phyloP scores from a whole-genome alignment of 1,139 yeast genomes.

The Blastobotrys raffinosifermentans region DNA sequence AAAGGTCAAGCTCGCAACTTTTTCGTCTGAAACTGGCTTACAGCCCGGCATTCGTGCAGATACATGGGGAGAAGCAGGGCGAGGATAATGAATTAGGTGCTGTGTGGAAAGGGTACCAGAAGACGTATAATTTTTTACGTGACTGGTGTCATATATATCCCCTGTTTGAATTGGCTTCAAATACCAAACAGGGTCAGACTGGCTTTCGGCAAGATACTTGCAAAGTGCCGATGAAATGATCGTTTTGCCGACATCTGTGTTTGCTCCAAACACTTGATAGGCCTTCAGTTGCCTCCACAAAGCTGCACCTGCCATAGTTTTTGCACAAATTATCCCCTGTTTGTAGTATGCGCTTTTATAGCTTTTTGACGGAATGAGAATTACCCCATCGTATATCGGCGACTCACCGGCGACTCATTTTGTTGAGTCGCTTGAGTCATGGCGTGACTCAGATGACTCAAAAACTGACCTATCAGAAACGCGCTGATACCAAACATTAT shows the following conservation, averaged over 20 bases:
- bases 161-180: conserved; percentile 29
- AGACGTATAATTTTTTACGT: conserved; percentile 8
- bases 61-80: conserved; percentile 27
- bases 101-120: conserved; percentile 11
- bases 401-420: neutral
- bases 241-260: conserved; percentile 29
- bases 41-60: conserved; percentile 17
- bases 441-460: neutral
- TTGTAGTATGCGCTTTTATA: too few species aligned
- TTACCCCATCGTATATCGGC: too few species aligned
- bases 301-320: conserved; percentile 12
- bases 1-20: conserved; percentile 4
- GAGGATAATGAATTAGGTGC: conserved; percentile 20
- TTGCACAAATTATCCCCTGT: too few species aligned
- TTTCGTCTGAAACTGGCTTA: conserved; percentile 9
- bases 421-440: neutral
- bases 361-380: too few species aligned
- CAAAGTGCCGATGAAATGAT: conserved; percentile 22
- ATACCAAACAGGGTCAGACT: conserved; percentile 14
- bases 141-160: conserved; percentile 19
- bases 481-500: too few species aligned
- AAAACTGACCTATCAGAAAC: too few species aligned
- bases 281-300: conserved; percentile 13
- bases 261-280: conserved; percentile 40
- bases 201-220: conserved; percentile 12